Base-by-base conservation (phyloP, 2,329 filamentous ascomycete genomes). In the Aspergillus costaricaensis region DNA sequence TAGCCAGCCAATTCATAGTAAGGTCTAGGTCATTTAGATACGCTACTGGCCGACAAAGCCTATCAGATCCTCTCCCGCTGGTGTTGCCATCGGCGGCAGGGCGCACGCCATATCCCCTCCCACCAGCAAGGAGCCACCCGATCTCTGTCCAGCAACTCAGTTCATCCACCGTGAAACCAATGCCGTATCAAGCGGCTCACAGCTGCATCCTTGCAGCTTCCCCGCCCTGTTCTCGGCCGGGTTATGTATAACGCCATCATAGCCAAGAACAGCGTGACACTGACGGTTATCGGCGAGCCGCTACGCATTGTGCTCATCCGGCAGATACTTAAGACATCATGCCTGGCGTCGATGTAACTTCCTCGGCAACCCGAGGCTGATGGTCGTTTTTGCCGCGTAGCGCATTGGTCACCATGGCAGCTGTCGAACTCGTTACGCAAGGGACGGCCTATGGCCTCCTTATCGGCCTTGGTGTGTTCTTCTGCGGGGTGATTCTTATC, bases 381-480 rank as follows among this genome's bases (percentile, higher is more conserved):
- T 14, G n/a, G 41, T 19, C 5, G 5, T 3, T 14, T 19, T 44
- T 12, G 41, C 19, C 19, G 19, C 19, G 19, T 21, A 21, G 5
- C 50, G 21, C 38, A 15, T 54, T 25, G 9, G 38, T 43, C 21
- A 54, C 12, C 36, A 54, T 54, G 51, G 32, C 51, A 19, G 51
- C 21, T 12, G 44, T 55, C 30, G 60, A 62, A 39, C 58, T 73
- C 27, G 65, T 73, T 43, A 62, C 71, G 4, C 70, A 73, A 43
- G 70, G 71, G 43, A 67, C 70, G 12, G 71, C 67, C 15, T 82
- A 83, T 72, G 81, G 81, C 60, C 70, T 83, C 19, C 76, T 84
- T 44, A 75, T 83, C 59, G 82, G 81, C 6, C 76, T 83, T 5
- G 78, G 79, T 1, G 70, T 83, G 1, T 62, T 80, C 1, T 83